A percentile compares a stretch with the other conserved stretches of the same genome.
Conservation (phyloP, 345 rosid genomes). For the Arabis alpina region DNA sequence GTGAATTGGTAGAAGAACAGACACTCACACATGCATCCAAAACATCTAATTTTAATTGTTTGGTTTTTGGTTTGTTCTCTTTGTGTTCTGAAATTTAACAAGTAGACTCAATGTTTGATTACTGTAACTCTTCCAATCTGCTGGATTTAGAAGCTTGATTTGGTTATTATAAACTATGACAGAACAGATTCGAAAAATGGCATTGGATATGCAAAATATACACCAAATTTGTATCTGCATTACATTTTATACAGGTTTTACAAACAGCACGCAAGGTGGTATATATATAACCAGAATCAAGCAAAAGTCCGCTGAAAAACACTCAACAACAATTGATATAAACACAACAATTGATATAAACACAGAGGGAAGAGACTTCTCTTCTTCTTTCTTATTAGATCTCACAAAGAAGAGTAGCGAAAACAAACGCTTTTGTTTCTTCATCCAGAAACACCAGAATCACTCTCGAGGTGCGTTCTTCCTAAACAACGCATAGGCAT, state of each 20-base stretch:
- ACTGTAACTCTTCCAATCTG: conserved; percentile 8
- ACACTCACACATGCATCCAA: conserved; percentile 17
- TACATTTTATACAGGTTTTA: conserved; percentile 35
- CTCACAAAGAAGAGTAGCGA: conserved; percentile 18
- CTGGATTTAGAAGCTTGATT: background rate
- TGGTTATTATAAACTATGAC: conserved; percentile 12
- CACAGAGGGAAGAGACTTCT: conserved; percentile 21
- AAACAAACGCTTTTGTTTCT: conserved; percentile 9
- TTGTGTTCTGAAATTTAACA: conserved; percentile 29
- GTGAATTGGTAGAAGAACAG: conserved; percentile 12
- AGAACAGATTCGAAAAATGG: background rate
- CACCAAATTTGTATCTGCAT: background rate
- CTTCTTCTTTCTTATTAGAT: conserved; percentile 35
- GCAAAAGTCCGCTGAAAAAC: conserved; percentile 27
- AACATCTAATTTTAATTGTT: conserved; percentile 33
- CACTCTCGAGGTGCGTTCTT: conserved; percentile 42
- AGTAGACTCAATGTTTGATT: conserved; percentile 20
- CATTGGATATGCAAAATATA: background rate
- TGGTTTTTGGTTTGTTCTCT: conserved; percentile 29
- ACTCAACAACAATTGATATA: conserved; percentile 28
- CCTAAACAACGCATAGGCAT: conserved; percentile 59
- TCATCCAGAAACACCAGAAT: conserved; percentile 19
- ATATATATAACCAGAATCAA: conserved; percentile 17
- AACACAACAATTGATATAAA: conserved; percentile 24
- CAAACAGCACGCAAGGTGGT: conserved; percentile 27